Evolutionary conservation across 345 rosid genomes (phyloP).

Genomic region (Pistacia atlantica): DNA sequence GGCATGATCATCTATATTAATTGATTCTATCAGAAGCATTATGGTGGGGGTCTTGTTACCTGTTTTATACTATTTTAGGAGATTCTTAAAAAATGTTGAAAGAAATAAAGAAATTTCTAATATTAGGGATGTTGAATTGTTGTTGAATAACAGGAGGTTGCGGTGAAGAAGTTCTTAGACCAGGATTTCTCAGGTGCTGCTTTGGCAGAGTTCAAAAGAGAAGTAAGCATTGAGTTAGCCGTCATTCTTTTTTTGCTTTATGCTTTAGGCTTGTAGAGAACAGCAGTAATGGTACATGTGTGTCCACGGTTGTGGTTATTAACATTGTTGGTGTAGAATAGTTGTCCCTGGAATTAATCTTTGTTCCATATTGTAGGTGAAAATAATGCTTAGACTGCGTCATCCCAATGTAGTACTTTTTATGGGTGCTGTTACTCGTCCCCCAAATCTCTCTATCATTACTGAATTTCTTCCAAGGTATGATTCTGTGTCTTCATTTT

Average conservation of each 20-base stretch:
- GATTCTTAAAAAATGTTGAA: slow-evolving; percentile 10
- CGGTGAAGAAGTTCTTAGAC: slow-evolving; percentile 98
- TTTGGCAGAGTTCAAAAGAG: slow-evolving; percentile 93
- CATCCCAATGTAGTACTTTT: slow-evolving; percentile 99
- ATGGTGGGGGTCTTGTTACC: neutral
- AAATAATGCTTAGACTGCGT: slow-evolving; percentile 96
- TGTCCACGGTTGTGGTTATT: slow-evolving; percentile 12
- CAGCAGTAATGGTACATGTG: neutral
- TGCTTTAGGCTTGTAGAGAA: neutral
- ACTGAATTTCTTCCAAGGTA: slow-evolving; percentile 98
- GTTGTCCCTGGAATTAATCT: slow-evolving; percentile 4
- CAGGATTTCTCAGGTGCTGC: slow-evolving; percentile 99
- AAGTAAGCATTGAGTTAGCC: slow-evolving; percentile 61
- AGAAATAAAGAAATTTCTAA: slow-evolving; percentile 10
- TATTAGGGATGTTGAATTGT: slow-evolving; percentile 29
- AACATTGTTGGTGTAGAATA: slow-evolving; percentile 6
- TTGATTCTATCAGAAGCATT: slow-evolving; percentile 14
- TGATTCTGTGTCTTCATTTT: slow-evolving; percentile 14
- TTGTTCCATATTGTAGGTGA: slow-evolving; percentile 56
- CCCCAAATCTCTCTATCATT: slow-evolving; percentile 96
- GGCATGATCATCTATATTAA: neutral
- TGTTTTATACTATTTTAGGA: neutral
- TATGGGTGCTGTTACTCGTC: slow-evolving; percentile 99
- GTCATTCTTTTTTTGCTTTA: neutral
- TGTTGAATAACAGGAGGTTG: slow-evolving; percentile 80